These are phyloP conservation scores for Collybia sp. DNA, from an alignment of 768 basidiomycete genomes.

Conservation along the genomic window DNA sequence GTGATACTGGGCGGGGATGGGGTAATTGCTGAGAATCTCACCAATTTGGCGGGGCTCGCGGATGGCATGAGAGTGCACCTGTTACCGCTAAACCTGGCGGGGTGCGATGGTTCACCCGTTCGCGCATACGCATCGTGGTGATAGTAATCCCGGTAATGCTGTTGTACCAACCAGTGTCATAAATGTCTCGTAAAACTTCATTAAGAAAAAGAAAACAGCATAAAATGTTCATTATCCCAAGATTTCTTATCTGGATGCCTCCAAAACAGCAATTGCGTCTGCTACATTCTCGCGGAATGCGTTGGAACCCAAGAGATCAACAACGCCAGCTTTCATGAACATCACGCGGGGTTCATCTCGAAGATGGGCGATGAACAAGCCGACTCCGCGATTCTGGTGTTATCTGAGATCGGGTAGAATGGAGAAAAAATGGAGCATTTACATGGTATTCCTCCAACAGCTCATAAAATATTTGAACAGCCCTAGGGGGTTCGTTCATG, in stretches of 20 bases:
- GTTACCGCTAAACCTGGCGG: slow-evolving; percentile 52
- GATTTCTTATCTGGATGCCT: slow-evolving; percentile 14
- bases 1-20: slow-evolving; percentile 55
- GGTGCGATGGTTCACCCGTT: slow-evolving; percentile 66
- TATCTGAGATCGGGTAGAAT: background rate
- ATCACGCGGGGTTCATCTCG: slow-evolving; percentile 30
- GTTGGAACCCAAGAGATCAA: slow-evolving; percentile 41
- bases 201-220: background rate
- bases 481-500: slow-evolving; percentile 35
- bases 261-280: slow-evolving; percentile 43
- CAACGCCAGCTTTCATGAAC: slow-evolving; percentile 48
- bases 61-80: slow-evolving; percentile 39
- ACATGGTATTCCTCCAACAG: slow-evolving; percentile 76
- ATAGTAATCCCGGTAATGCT: too few relatives aligned
- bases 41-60: slow-evolving; percentile 40
- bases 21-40: slow-evolving; percentile 70
- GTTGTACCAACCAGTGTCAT: background rate
- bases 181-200: background rate
- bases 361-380: slow-evolving; percentile 48
- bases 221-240: too few relatives aligned
- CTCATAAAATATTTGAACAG: slow-evolving; percentile 81
- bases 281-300: slow-evolving; percentile 47
- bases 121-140: slow-evolving; percentile 53
- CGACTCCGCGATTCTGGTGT: slow-evolving; percentile 41
- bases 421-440: slow-evolving; percentile 6